These are phyloP conservation scores for Sextonia rubra DNA, from an alignment of 164 flowering plant genomes.

Conservation along the genomic window DNA sequence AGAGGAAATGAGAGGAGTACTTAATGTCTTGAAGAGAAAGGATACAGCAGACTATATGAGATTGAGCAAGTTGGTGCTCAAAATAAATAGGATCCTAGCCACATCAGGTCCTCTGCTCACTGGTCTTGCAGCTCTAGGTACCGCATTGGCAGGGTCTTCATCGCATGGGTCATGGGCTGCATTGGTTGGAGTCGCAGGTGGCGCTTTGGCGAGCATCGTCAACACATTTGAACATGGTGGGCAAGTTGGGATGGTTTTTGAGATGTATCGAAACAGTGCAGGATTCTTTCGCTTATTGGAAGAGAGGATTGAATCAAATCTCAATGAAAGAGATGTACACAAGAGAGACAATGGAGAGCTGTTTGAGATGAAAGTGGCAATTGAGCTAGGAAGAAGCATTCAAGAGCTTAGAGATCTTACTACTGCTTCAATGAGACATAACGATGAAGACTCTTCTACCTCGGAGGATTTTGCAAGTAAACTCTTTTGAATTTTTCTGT, in stretches of 20 bases:
- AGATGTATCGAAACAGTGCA: slow-evolving; percentile 42
- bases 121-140: slow-evolving; percentile 40
- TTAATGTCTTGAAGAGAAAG: slow-evolving; percentile 34
- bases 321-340: slow-evolving; percentile 14
- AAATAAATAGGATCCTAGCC: slow-evolving; percentile 40
- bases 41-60: slow-evolving; percentile 42
- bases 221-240: slow-evolving; percentile 56
- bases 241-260: slow-evolving; percentile 56
- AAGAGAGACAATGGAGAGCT: slow-evolving; percentile 47
- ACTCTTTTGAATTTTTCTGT: slow-evolving; percentile 26
- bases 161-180: slow-evolving; percentile 17
- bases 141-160: slow-evolving; percentile 31
- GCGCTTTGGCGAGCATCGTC: slow-evolving; percentile 45
- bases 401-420: slow-evolving; percentile 33
- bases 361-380: slow-evolving; percentile 47
- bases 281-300: slow-evolving; percentile 34
- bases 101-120: slow-evolving; percentile 51
- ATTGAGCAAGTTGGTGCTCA: slow-evolving; percentile 39
- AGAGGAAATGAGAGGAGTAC: slow-evolving; percentile 45
- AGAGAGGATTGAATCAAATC: slow-evolving; percentile 26
- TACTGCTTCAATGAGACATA: not conserved
- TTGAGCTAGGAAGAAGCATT: slow-evolving; percentile 43
- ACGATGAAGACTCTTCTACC: not conserved
- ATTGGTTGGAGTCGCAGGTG: slow-evolving; percentile 28
- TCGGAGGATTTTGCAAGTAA: slow-evolving; percentile 48